phyloP scores from a whole-genome alignment of 345 rosid genomes.

The Linum lewisii region DNA sequence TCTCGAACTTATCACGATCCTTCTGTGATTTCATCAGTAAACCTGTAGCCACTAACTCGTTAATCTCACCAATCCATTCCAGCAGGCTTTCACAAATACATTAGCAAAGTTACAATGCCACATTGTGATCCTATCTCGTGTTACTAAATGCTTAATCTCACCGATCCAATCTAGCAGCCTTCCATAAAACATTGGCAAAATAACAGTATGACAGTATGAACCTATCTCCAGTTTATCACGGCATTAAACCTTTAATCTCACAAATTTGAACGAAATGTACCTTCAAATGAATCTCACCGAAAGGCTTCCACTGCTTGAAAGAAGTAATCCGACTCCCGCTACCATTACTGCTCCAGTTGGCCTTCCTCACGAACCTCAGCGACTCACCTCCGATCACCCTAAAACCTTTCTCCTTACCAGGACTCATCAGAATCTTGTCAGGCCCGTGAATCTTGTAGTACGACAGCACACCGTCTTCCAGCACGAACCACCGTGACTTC shows the following conservation, averaged over 20 bases:
- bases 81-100: no score
- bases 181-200: no score
- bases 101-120: no score
- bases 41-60: no score
- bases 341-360: slow-evolving; percentile 29
- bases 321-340: slow-evolving; percentile 24
- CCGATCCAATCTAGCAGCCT: no score
- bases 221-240: neutral
- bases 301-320: slow-evolving; percentile 57
- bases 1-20: neutral
- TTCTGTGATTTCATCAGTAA: no score
- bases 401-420: slow-evolving; percentile 48
- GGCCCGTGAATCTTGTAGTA: slow-evolving; percentile 94
- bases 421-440: slow-evolving; percentile 65
- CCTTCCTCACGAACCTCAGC: slow-evolving; percentile 64
- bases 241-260: neutral
- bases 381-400: slow-evolving; percentile 86
- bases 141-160: no score
- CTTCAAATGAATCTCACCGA: slow-evolving; percentile 92
- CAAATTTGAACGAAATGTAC: slow-evolving; percentile 23
- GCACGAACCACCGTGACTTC: slow-evolving; percentile 83
- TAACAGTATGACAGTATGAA: no score
- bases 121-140: no score
- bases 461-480: slow-evolving; percentile 76
- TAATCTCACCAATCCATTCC: no score